Conservation (phyloP, 371 early-diverging fungal genomes). For the Catenaria anguillulae region DNA sequence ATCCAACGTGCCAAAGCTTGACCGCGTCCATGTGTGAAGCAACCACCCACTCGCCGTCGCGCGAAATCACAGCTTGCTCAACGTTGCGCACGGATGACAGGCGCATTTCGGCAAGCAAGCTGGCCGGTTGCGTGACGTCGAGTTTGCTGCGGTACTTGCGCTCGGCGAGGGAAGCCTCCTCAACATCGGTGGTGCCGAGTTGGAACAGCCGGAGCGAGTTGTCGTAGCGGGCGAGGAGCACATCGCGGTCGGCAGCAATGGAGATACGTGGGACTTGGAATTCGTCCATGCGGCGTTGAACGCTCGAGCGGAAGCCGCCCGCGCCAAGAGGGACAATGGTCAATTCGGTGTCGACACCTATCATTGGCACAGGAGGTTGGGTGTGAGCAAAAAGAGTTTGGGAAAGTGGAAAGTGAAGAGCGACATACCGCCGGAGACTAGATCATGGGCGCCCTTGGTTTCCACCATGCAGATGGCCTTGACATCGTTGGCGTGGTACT, state of each 20-base stretch:
- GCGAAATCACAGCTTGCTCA: neutral
- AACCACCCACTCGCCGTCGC: conserved; percentile 24
- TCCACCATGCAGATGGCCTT: conserved; percentile 62
- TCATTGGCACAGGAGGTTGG: no score
- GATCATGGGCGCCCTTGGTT: conserved; percentile 34
- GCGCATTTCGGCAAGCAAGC: neutral
- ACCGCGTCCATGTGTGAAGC: conserved; percentile 21
- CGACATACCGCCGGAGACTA: conserved; percentile 66
- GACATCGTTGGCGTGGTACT: conserved; percentile 86
- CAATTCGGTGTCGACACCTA: neutral
- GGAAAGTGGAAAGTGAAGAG: no score
- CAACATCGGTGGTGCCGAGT: neutral
- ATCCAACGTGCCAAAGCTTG: conserved; percentile 20
- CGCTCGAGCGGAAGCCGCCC: neutral
- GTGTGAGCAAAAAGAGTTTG: no score
- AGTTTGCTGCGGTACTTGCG: no score
- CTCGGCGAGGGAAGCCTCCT: no score
- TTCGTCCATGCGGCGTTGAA: neutral
- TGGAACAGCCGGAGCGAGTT: neutral
- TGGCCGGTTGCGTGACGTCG: neutral
- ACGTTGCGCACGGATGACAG: neutral
- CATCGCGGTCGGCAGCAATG: conserved; percentile 13
- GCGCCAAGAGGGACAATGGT: conserved; percentile 31
- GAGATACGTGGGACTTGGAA: neutral
- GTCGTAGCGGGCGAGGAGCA: neutral